A percentile compares a stretch with the other conserved stretches of the same genome.
Evolutionary conservation across 805 yeast genomes (phyloP).

Genomic region (Candida patagonica): DNA sequence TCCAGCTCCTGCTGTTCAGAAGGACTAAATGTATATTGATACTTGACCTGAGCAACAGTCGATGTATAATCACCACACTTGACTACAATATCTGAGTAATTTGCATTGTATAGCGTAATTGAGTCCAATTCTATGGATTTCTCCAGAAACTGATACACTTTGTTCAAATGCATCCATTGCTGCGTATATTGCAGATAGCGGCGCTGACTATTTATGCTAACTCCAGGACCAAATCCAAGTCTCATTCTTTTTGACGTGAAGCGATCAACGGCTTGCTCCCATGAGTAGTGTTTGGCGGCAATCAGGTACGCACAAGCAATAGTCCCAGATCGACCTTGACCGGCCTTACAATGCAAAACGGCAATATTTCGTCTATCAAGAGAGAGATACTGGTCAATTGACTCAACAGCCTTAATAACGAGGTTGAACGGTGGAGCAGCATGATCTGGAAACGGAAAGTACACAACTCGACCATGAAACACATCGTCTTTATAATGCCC

Average conservation of each 20-base stretch:
- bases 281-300: conserved; percentile 32
- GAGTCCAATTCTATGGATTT: conserved; percentile 14
- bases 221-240: conserved; percentile 49
- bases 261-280: conserved; percentile 38
- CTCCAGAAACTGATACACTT: not conserved
- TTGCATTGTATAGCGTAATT: conserved; percentile 12
- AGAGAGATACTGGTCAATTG: conserved; percentile 37
- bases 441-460: conserved; percentile 68
- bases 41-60: not conserved
- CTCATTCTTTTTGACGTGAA: conserved; percentile 56
- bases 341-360: conserved; percentile 78
- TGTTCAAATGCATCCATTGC: conserved; percentile 16
- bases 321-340: conserved; percentile 87
- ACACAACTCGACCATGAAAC: conserved; percentile 28
- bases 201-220: conserved; percentile 61
- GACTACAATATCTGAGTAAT: conserved; percentile 18
- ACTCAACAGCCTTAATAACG: conserved; percentile 37
- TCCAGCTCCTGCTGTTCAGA: conserved; percentile 12
- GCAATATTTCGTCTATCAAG: conserved; percentile 39
- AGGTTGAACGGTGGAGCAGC: conserved; percentile 55
- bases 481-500: conserved; percentile 32
- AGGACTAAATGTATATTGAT: conserved; percentile 2
- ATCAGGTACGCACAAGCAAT: conserved; percentile 63
- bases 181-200: conserved; percentile 57
- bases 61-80: conserved; percentile 12